Conservation (phyloP, 768 basidiomycete genomes). For the Mycena belliarum region DNA sequence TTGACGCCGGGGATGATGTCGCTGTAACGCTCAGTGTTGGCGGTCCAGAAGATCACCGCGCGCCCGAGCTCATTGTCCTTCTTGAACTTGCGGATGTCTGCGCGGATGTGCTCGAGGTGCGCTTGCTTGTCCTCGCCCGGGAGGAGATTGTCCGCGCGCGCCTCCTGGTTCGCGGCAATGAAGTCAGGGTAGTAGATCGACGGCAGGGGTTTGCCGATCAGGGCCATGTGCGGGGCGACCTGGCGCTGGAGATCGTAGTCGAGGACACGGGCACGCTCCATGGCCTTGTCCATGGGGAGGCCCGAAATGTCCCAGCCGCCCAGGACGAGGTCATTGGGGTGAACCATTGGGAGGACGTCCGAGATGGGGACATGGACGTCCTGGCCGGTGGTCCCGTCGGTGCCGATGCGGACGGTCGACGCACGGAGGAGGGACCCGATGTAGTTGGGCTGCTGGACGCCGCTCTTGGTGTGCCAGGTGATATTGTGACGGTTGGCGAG, state of each 20-base stretch:
- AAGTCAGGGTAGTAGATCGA: conserved; percentile 98
- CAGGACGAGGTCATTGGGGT: conserved; percentile 96
- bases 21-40: conserved; percentile 97
- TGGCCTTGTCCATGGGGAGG: conserved; percentile 82
- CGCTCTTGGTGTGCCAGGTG: conserved; percentile 90
- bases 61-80: conserved; percentile 77
- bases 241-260: conserved; percentile 98
- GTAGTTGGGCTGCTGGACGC: conserved; percentile 94
- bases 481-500: conserved; percentile 96
- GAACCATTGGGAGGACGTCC: conserved; percentile 95
- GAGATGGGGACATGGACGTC: conserved; percentile 92
- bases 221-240: conserved; percentile 82
- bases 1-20: conserved; percentile 94
- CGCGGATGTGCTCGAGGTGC: conserved; percentile 89
- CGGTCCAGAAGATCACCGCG: conserved; percentile 96
- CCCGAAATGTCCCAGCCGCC: conserved; percentile 99
- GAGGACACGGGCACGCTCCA: conserved; percentile 90
- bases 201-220: conserved; percentile 81
- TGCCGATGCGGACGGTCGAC: conserved; percentile 90
- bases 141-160: conserved; percentile 91
- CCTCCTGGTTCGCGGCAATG: conserved; percentile 97
- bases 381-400: conserved; percentile 75
- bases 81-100: conserved; percentile 96
- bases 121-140: conserved; percentile 84
- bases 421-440: conserved; percentile 96